Evolutionary conservation across 345 rosid genomes (phyloP), one percentile per base, ranked within the genome.

Genomic region (Gossypium thurberi): DNA sequence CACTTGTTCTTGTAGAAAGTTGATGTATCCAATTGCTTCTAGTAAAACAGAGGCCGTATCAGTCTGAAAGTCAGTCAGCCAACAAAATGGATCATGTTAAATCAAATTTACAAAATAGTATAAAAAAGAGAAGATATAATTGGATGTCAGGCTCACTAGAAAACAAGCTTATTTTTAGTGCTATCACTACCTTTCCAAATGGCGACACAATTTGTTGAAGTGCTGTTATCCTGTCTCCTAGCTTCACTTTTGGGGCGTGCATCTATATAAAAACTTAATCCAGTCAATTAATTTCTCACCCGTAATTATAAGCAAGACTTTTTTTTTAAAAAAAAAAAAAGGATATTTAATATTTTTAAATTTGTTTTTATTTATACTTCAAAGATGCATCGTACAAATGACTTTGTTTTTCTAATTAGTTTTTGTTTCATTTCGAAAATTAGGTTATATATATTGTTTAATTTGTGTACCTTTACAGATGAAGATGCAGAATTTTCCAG

Each of bases 161-260:
- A 44, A 52, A 72, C 12, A 60, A 44, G 53, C 13, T 67, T 69
- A 15, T 70, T 64, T 47, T 65, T 26, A 77, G 8, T 63, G 75
- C 20, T 23, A 25, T 44, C 9, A 2, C 21, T 71, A 92, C 98
- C 98, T 89, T 91, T 78, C 98, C 98, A 77, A 88, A 93, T n/a
- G 98, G 98, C 66, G 98, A 89, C 81, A 93, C 98, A 77, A 93
- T 93, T 82, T 93, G 98, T 77, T 93, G 98, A 75, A 93, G 92
- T 82, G 91, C 86, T 9, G 95, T 89, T 84, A 93, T 87, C 83
- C 81, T 91, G 75, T 93, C 97, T 43, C 87, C 89, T 59, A 91
- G 84, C 85, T 93, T 93, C 67, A 86, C 90, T 91, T 91, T 93
- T 63, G 98, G 90, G 81, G 80, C 84, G 74, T 88, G 93, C 84